Evolutionary conservation across 768 basidiomycete genomes (phyloP), one percentile per base, ranked within the genome.

Genomic region (Porphyrellus cyaneotinctus): DNA sequence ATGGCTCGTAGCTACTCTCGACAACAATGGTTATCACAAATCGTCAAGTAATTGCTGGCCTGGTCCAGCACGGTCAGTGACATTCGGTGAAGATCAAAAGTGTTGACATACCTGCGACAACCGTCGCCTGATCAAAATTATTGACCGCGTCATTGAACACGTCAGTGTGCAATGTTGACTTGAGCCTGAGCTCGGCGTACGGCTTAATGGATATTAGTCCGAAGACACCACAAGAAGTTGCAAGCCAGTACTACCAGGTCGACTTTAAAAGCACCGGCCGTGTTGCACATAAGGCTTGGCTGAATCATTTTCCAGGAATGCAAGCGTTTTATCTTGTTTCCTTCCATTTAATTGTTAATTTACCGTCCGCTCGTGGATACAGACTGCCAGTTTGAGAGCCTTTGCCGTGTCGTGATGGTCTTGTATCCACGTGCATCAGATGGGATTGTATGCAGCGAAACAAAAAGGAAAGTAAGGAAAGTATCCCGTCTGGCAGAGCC

Each of bases 401-500:
- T n/a, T n/a, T n/a, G n/a, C n/a, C n/a, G n/a, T n/a, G n/a, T n/a
- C n/a, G n/a, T n/a, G n/a, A n/a, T n/a, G n/a, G n/a, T n/a, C n/a
- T n/a, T n/a, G n/a, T n/a, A n/a, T n/a, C n/a, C n/a, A n/a, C n/a
- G n/a, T 5, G 15, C 11, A 37, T 33, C 42, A 68, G 69, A 59
- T 70, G 68, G 82, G 73, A 9, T 60, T 84, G 7, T 84, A 82
- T 56, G 83, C 84, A 5, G 80, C 81, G 51, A 64, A 67, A 15
- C 73, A 81, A 51, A 76, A 83, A 18, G 85, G 85, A 7, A 72
- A 75, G 30, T 86, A 85, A n/a, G n/a, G n/a, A n/a, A n/a, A n/a
- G n/a, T n/a, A n/a, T 65, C 81, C 83, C 0, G 77, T 85, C 7
- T 86, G 84, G 85, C 84, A 86, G 59, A 80, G 75, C 58, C 62